Percentiles rank a stretch among this genome's conserved stretches.
Evolutionary conservation across 2,329 filamentous ascomycete species (phyloP).

Genomic region (Ilyonectria mors-panacis): DNA sequence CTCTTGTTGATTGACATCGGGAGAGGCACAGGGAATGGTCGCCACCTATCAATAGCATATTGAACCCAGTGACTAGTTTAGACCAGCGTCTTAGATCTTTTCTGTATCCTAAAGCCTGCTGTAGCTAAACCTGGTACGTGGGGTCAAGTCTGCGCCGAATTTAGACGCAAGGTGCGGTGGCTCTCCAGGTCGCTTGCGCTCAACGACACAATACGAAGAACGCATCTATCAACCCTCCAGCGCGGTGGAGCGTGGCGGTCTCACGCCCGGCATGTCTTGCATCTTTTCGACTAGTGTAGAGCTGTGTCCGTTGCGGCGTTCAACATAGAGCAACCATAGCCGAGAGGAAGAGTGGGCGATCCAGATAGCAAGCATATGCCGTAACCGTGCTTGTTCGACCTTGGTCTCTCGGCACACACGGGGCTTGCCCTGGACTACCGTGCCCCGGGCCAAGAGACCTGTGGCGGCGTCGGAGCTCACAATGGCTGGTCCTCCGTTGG

Average conservation of each 20-base stretch:
- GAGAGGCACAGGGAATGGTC: conserved; percentile 34
- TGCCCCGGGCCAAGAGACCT: conserved; percentile 35
- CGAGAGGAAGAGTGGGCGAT: conserved; percentile 40
- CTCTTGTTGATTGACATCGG: conserved; percentile 39
- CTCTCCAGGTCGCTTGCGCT: conserved; percentile 14
- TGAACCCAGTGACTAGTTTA: conserved; percentile 39
- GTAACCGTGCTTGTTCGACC: conserved; percentile 30
- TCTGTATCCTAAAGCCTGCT: conserved; percentile 26
- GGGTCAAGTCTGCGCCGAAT: conserved; percentile 23
- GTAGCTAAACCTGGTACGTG: conserved; percentile 31
- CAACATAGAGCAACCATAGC: conserved; percentile 45
- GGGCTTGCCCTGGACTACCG: conserved; percentile 37
- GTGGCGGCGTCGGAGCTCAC: conserved; percentile 30
- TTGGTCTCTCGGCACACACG: conserved; percentile 17
- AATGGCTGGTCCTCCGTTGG: conserved; percentile 41
- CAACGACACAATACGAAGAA: conserved; percentile 27
- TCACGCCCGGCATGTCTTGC: conserved; percentile 43
- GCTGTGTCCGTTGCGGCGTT: conserved; percentile 31
- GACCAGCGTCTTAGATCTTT: conserved; percentile 37
- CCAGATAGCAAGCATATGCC: conserved; percentile 29
- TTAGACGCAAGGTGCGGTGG: conserved; percentile 25
- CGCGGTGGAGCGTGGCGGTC: conserved; percentile 41
- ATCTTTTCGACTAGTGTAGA: conserved; percentile 25
- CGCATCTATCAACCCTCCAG: conserved; percentile 35
- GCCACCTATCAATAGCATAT: conserved; percentile 26